A percentile compares a stretch with the other conserved stretches of the same genome.
These are phyloP conservation scores for Curvularia sp. DNA, from an alignment of 2,329 filamentous ascomycete genomes.

Conservation along the genomic window DNA sequence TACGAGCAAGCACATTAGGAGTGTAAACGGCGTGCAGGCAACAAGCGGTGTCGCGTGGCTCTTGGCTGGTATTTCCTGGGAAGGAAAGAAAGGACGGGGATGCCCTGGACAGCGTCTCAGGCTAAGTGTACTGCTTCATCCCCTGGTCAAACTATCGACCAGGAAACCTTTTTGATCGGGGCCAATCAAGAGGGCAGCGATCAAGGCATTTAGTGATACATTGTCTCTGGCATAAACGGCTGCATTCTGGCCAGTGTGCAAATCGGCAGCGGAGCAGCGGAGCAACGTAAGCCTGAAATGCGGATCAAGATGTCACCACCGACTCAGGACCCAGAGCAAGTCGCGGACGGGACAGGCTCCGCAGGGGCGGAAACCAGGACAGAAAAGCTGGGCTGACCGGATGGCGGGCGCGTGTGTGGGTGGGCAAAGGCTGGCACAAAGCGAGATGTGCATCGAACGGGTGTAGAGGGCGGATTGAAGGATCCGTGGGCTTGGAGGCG, in stretches of 20 bases:
- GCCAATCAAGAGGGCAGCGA: slow-evolving; percentile 31
- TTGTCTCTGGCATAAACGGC: slow-evolving; percentile 34
- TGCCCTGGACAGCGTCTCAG: slow-evolving; percentile 35
- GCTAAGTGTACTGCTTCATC: slow-evolving; percentile 19
- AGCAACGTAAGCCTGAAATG: slow-evolving; percentile 19
- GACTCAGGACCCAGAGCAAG: slow-evolving; percentile 30
- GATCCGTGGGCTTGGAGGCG: slow-evolving; percentile 38
- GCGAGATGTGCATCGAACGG: background rate
- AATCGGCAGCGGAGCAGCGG: slow-evolving; percentile 25
- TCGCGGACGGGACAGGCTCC: slow-evolving; percentile 6
- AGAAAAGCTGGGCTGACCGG: too few species aligned
- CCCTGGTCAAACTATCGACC: slow-evolving; percentile 18
- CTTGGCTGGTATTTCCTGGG: slow-evolving; percentile 16
- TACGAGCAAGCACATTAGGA: slow-evolving; percentile 12
- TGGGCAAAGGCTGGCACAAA: too few species aligned
- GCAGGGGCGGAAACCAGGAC: slow-evolving; percentile 24
- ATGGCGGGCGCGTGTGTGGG: too few species aligned
- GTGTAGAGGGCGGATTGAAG: slow-evolving; percentile 23
- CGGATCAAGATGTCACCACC: slow-evolving; percentile 26
- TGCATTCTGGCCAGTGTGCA: slow-evolving; percentile 35
- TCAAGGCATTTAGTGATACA: slow-evolving; percentile 32
- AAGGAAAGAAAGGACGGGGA: slow-evolving; percentile 22
- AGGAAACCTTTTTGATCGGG: slow-evolving; percentile 19
- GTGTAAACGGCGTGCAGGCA: slow-evolving; percentile 5
- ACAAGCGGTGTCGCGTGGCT: slow-evolving; percentile 19